A percentile compares a stretch with the other conserved stretches of the same genome.
Conservation (phyloP, 2,329 filamentous ascomycete genomes). For the Pseudogymnoascus sp. region DNA sequence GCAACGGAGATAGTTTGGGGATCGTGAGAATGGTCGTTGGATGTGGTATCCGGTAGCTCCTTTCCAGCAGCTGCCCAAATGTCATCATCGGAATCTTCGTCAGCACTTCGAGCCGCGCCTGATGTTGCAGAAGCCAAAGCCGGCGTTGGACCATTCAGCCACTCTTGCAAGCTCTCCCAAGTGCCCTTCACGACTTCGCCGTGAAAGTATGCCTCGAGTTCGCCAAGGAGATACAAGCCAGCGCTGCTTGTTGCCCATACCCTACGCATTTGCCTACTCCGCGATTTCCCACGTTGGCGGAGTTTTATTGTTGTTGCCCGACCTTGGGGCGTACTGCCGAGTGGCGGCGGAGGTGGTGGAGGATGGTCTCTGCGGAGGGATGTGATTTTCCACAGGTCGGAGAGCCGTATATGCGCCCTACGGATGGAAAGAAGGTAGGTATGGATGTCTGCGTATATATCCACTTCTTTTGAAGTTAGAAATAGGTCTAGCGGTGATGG, state of each 20-base stretch:
- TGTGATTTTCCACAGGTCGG: slow-evolving; percentile 79
- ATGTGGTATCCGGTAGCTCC: slow-evolving; percentile 17
- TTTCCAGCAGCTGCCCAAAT: slow-evolving; percentile 35
- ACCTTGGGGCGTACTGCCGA: slow-evolving; percentile 53
- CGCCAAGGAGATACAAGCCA: slow-evolving; percentile 80
- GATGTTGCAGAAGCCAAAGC: slow-evolving; percentile 14
- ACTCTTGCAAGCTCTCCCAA: slow-evolving; percentile 71
- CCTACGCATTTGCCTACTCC: slow-evolving; percentile 63
- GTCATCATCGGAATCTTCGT: slow-evolving; percentile 30
- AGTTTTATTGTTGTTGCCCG: slow-evolving; percentile 53
- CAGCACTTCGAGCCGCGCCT: slow-evolving; percentile 10
- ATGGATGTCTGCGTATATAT: slow-evolving; percentile 76
- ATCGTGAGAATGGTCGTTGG: slow-evolving; percentile 48
- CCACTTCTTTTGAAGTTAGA: slow-evolving; percentile 65
- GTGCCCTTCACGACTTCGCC: slow-evolving; percentile 77
- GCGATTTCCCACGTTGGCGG: slow-evolving; percentile 54
- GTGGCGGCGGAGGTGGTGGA: slow-evolving; percentile 57
- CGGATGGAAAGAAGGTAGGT: slow-evolving; percentile 80
- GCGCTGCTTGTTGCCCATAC: slow-evolving; percentile 88
- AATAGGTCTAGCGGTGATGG: slow-evolving; percentile 81
- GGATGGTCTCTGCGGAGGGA: slow-evolving; percentile 70
- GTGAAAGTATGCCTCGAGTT: slow-evolving; percentile 82
- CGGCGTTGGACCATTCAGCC: slow-evolving; percentile 46
- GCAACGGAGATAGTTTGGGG: slow-evolving; percentile 77
- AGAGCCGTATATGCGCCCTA: slow-evolving; percentile 75